Percentiles rank a stretch among this genome's conserved stretches.
phyloP scores from a whole-genome alignment of 495 filamentous ascomycete species.

The Penicillium atrosanguineum region DNA sequence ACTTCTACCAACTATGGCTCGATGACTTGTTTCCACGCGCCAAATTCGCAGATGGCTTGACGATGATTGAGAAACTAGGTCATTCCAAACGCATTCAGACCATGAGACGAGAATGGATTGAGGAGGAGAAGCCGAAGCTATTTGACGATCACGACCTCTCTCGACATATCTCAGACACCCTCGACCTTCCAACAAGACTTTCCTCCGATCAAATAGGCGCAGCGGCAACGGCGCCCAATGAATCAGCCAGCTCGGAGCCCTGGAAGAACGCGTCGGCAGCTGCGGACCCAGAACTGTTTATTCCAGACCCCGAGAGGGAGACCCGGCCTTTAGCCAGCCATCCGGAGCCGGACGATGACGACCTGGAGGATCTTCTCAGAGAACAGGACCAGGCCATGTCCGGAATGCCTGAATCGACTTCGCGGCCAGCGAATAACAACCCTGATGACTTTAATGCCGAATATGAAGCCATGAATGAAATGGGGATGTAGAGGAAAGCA shows the following conservation, averaged over 20 bases:
- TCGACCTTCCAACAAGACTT: constrained; percentile 1
- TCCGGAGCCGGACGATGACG: constrained; percentile 33
- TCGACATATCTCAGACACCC: not conserved
- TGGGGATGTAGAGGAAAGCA: constrained; percentile 18
- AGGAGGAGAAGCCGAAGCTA: constrained; percentile 54
- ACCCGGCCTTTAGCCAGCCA: constrained; percentile 6
- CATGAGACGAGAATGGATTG: constrained; percentile 82
- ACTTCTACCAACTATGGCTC: constrained; percentile 94
- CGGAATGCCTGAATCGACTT: not conserved
- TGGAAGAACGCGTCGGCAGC: not conserved
- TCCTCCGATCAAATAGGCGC: constrained; percentile 5
- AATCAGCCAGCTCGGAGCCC: not conserved
- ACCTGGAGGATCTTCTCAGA: constrained; percentile 37
- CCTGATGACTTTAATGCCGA: constrained; percentile 28
- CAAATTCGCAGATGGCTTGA: constrained; percentile 84
- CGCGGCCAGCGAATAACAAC: not conserved
- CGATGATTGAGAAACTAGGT: constrained; percentile 91
- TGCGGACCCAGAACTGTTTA: constrained; percentile 25
- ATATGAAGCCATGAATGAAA: constrained; percentile 34
- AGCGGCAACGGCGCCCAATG: not conserved
- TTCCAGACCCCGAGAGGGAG: constrained; percentile 21
- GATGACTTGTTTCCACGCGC: constrained; percentile 94
- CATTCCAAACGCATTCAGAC: constrained; percentile 73
- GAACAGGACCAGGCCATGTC: constrained; percentile 28
- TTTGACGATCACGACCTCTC: constrained; percentile 4